Conservation (phyloP, 805 yeast species). For the Kluyveromyces dobzhanskii region DNA sequence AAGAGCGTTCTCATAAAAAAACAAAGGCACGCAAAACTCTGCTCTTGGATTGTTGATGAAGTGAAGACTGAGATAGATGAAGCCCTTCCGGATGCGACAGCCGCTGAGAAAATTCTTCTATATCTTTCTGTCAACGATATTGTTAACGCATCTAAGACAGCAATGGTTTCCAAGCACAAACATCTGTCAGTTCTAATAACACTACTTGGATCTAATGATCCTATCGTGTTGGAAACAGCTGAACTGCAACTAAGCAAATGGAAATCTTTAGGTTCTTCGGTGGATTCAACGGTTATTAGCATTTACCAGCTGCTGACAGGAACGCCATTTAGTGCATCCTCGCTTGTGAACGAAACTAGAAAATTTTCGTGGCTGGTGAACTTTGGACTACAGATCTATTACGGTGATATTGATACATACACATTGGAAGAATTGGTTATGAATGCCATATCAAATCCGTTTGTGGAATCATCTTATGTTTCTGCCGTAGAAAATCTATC, state of each 20-base stretch:
- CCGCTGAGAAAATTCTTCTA: conserved; percentile 43
- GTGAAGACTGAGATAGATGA: conserved; percentile 31
- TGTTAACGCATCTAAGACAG: conserved; percentile 50
- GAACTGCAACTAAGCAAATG: conserved; percentile 56
- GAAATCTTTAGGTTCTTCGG: conserved; percentile 36
- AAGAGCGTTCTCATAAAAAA: conserved; percentile 23
- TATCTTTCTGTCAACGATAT: conserved; percentile 48
- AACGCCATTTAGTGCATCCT: conserved; percentile 26
- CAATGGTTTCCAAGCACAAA: conserved; percentile 51
- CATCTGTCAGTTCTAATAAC: conserved; percentile 69
- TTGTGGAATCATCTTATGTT: conserved; percentile 3
- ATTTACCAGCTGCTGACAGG: conserved; percentile 62
- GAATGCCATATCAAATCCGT: conserved; percentile 16
- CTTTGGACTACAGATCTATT: conserved; percentile 53
- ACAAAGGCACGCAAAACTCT: conserved; percentile 38
- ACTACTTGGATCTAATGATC: conserved; percentile 62
- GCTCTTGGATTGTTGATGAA: conserved; percentile 48
- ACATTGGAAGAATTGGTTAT: conserved; percentile 28
- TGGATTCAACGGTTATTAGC: conserved; percentile 46
- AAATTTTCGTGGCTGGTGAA: conserved; percentile 60
- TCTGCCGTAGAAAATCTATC: conserved; percentile 13
- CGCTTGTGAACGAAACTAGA: conserved; percentile 30
- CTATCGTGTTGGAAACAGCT: conserved; percentile 48
- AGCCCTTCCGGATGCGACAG: conserved; percentile 27
- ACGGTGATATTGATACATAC: conserved; percentile 41